Evolutionary conservation across 768 basidiomycete species (phyloP), one percentile per base, ranked within the genome.

Genomic region (Russula vinacea): DNA sequence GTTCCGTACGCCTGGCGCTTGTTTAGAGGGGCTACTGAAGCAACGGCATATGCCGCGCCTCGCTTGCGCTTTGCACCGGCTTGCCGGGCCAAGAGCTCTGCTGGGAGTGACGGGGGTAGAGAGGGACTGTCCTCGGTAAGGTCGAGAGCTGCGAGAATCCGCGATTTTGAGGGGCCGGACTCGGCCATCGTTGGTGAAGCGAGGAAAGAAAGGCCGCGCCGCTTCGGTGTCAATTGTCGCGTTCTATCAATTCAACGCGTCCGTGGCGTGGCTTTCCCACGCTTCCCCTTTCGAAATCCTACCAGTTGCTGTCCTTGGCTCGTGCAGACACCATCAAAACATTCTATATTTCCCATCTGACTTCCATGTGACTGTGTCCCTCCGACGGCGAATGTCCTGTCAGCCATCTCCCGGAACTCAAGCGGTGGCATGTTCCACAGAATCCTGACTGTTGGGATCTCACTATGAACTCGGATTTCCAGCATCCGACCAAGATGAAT

Each of bases 121-220:
- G 55, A 16, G 1, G 52, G 2, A 4, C 26, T 64, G 17, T 60
- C 52, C 39, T 60, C 56, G 2, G 67, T 60, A 37, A 61, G 26
- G 37, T 68, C 67, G 24, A 68, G 67, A 9, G 68, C 68, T 9
- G 68, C 68, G 16, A 68, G 66, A 16, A 68, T 49, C 9, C 68
- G 68, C 13, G 68, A 68, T 14, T 35, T 67, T 40, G 57, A 68
- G 16, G 65, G 11, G 7, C 54, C 61, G 11, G 57, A 35, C 3
- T 56, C 59, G 9, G 33, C 35, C 64, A 65, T 65, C 16, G 17
- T 61, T 17, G 35, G 2, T 13, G 39, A 33, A 55, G 55, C 2
- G 33, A 42, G 33, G 37, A 44, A 26, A 49, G 29, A 35, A 14
- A 45, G 0, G 45, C 45, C 22, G 45, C 22, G 5, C 45, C 44